phyloP scores from a whole-genome alignment of 1,284 basidiomycete species.

The Abortiporus biennis region DNA sequence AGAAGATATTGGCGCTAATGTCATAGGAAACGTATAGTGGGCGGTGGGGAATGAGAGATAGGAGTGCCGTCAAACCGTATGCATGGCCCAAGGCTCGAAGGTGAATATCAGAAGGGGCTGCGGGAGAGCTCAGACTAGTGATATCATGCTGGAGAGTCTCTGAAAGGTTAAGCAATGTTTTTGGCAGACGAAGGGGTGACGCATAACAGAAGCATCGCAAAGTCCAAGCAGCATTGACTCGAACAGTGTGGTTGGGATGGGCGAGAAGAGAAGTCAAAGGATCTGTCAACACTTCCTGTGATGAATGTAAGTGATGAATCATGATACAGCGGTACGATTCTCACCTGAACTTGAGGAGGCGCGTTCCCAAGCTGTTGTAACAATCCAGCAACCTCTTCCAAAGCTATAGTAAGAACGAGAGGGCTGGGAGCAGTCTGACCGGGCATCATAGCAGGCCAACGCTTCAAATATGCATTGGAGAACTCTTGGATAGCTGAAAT shows the following conservation, averaged over 20 bases:
- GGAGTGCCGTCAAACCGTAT: constrained; percentile 82
- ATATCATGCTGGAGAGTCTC: constrained; percentile 86
- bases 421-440: constrained; percentile 73
- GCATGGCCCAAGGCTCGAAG: constrained; percentile 81
- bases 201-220: constrained; percentile 88
- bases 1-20: constrained; percentile 84
- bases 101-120: constrained; percentile 69
- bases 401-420: constrained; percentile 67
- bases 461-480: constrained; percentile 74
- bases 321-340: constrained; percentile 9
- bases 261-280: constrained; percentile 81
- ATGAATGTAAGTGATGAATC: constrained; percentile 2
- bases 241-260: constrained; percentile 85
- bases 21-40: constrained; percentile 96
- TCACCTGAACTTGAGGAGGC: constrained; percentile 79
- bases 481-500: constrained; percentile 88
- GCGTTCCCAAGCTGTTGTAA: constrained; percentile 90
- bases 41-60: constrained; percentile 80
- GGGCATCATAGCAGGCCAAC: constrained; percentile 92
- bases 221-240: constrained; percentile 83
- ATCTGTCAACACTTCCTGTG: constrained; percentile 78
- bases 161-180: constrained; percentile 68
- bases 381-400: constrained; percentile 83
- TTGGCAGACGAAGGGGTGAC: constrained; percentile 80
- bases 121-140: constrained; percentile 57